Conservation (phyloP, 108 stramenopile species). For the Stephanodiscus triporus region DNA sequence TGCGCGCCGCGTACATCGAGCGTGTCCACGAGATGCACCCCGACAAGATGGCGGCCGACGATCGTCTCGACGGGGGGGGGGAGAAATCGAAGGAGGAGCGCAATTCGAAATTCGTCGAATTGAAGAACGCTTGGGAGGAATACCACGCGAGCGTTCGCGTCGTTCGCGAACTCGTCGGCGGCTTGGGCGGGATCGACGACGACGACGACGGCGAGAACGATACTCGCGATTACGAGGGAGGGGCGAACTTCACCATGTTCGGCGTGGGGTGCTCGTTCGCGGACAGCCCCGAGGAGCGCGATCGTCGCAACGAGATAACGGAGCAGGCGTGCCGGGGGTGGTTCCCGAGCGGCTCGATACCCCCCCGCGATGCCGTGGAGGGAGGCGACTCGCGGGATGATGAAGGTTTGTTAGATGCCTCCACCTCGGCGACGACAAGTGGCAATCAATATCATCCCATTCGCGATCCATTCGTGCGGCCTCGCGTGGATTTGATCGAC, state of each 20-base stretch:
- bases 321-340: constrained; percentile 89
- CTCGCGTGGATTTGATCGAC: constrained; percentile 21
- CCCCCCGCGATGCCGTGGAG: too few species aligned
- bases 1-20: constrained; percentile 64
- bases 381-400: too few species aligned
- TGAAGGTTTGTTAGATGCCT: too few species aligned
- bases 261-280: constrained; percentile 88
- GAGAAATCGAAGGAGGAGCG: background rate
- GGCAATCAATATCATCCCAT: too few species aligned
- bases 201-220: constrained; percentile 16
- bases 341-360: constrained; percentile 67
- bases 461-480: too few species aligned
- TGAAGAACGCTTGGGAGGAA: constrained; percentile 75
- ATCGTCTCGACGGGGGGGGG: background rate
- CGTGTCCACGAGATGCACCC: constrained; percentile 74
- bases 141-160: constrained; percentile 55
- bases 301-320: constrained; percentile 65
- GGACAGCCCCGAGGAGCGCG: constrained; percentile 68
- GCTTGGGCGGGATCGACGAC: background rate
- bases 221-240: constrained; percentile 19
- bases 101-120: constrained; percentile 56
- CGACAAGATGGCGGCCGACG: constrained; percentile 49
- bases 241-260: constrained; percentile 76
- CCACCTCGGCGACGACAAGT: too few species aligned
- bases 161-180: background rate